phyloP scores from a whole-genome alignment of 2,329 filamentous ascomycete genomes.

The Fusarium tricinctum region DNA sequence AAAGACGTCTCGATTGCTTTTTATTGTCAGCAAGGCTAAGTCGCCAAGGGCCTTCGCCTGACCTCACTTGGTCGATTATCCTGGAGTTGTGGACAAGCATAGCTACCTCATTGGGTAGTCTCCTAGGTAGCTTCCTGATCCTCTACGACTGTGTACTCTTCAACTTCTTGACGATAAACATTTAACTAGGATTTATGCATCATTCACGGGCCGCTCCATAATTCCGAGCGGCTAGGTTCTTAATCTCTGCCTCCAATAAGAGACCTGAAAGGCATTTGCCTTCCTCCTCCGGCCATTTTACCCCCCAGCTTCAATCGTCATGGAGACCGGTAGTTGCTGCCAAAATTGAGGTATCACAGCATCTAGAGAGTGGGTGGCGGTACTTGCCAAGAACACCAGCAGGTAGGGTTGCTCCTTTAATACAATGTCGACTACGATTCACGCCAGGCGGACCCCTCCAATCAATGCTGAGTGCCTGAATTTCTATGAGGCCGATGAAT shows the following conservation, averaged over 20 bases:
- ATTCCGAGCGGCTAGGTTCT: slow-evolving; percentile 29
- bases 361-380: not conserved
- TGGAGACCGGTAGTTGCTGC: slow-evolving; percentile 1
- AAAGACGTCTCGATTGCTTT: slow-evolving; percentile 21
- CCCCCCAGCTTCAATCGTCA: not conserved
- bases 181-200: slow-evolving; percentile 35
- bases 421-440: slow-evolving; percentile 33
- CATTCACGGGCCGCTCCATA: slow-evolving; percentile 25
- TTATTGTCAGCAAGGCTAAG: slow-evolving; percentile 23
- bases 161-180: slow-evolving; percentile 4
- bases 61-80: slow-evolving; percentile 7
- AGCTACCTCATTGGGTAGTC: slow-evolving; percentile 21
- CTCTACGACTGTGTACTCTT: not conserved
- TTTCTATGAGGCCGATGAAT: not conserved
- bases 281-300: slow-evolving; percentile 7
- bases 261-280: slow-evolving; percentile 3
- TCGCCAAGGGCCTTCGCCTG: slow-evolving; percentile 15
- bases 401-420: not conserved
- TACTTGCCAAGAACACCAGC: not conserved
- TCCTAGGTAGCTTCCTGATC: slow-evolving; percentile 5
- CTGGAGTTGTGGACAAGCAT: slow-evolving; percentile 20
- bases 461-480: not conserved
- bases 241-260: slow-evolving; percentile 24
- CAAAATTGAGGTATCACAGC: not conserved
- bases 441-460: slow-evolving; percentile 5